These are phyloP conservation scores for Colletotrichum endophyticum DNA, from an alignment of 2,329 filamentous ascomycete genomes.

Conservation along the genomic window DNA sequence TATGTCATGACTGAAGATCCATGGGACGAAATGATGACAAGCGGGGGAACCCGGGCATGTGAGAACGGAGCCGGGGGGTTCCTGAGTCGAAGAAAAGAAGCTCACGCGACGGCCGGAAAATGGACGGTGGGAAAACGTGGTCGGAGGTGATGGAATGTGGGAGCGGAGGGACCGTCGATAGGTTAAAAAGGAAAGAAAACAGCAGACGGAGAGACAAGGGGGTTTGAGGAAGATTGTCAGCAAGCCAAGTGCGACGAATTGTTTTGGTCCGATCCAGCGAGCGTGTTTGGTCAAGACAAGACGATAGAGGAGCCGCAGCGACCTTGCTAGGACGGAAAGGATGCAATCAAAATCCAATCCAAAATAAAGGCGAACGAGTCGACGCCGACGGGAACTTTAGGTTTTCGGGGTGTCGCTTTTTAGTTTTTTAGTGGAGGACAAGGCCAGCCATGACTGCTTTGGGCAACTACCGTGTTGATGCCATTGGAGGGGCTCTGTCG, in stretches of 20 bases:
- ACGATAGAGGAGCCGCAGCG: not conserved
- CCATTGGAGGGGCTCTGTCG: not conserved
- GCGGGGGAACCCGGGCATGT: conserved; percentile 8
- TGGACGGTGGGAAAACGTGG: not conserved
- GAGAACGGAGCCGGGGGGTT: not conserved
- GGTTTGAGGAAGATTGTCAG: not conserved
- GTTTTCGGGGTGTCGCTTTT: not conserved
- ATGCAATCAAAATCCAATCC: not conserved
- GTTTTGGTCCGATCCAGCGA: not conserved
- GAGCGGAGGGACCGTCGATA: not conserved
- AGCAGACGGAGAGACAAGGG: not conserved
- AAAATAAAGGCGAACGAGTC: not conserved
- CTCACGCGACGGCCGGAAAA: not conserved
- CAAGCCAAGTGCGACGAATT: not conserved
- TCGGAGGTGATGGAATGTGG: not conserved
- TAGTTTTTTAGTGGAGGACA: not conserved
- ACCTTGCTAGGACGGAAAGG: not conserved
- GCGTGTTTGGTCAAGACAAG: not conserved
- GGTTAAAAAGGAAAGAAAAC: not conserved
- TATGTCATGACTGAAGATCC: conserved; percentile 11
- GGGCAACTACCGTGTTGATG: not conserved
- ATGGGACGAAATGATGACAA: conserved; percentile 16
- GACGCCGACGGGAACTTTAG: not conserved
- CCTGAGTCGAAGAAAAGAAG: not conserved
- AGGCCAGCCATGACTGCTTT: conserved; percentile 2